phyloP scores from a whole-genome alignment of 2,329 filamentous ascomycete species.

The Diaporthe capsici region DNA sequence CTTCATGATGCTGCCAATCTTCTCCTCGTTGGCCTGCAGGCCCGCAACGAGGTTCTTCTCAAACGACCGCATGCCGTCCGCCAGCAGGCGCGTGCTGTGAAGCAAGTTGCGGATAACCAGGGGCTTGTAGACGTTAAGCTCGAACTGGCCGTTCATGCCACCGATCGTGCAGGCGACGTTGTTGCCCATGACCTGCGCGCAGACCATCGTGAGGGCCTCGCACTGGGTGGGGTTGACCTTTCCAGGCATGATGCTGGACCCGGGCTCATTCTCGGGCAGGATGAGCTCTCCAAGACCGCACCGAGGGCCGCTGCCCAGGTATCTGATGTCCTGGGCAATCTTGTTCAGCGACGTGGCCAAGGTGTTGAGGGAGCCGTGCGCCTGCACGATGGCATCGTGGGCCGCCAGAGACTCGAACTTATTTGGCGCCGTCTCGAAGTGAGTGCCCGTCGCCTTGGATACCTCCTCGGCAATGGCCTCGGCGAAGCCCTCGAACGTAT shows the following conservation, averaged over 20 bases:
- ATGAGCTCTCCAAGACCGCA: constrained; percentile 95
- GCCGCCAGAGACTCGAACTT: constrained; percentile 98
- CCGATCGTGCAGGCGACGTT: constrained; percentile 93
- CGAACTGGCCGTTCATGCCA: constrained; percentile 98
- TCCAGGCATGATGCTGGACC: constrained; percentile 98
- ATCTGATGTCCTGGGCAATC: constrained; percentile 98
- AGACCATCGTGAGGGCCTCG: constrained; percentile 97
- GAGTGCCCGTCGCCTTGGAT: constrained; percentile 89
- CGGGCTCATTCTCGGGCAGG: constrained; percentile 97
- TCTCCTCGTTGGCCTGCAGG: constrained; percentile 92
- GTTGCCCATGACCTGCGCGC: constrained; percentile 98
- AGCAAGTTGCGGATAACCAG: constrained; percentile 95
- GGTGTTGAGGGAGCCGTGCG: constrained; percentile 93
- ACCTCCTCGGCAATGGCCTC: constrained; percentile 94
- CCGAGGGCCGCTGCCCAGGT: constrained; percentile 94
- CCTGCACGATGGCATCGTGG: constrained; percentile 96
- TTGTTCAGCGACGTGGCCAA: constrained; percentile 93
- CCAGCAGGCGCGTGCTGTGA: constrained; percentile 89
- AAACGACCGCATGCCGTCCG: constrained; percentile 95
- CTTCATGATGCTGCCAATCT: constrained; percentile 90
- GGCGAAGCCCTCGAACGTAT: constrained; percentile 96
- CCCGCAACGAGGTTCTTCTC: constrained; percentile 93
- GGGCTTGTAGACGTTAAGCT: constrained; percentile 99
- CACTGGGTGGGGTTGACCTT: constrained; percentile 99
- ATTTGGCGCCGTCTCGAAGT: constrained; percentile 97